Evolutionary conservation across 179 eudicot species (phyloP).

Genomic region (Patellifolia procumbens): DNA sequence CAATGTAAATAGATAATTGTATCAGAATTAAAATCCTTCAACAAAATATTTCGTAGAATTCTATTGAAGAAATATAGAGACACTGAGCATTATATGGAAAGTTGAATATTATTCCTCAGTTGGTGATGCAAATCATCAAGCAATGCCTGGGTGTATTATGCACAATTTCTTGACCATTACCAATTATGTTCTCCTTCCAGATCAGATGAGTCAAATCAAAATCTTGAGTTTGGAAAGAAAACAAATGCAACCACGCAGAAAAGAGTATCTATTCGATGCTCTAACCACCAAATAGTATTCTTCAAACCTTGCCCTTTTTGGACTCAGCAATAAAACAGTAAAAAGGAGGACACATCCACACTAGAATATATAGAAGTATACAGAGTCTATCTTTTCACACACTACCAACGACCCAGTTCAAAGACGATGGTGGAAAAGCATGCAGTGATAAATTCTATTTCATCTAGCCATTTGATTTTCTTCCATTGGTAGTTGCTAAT

Average conservation of each 20-base stretch:
- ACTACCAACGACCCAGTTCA: background rate
- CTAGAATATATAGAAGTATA: background rate
- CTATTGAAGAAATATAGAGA: too few species aligned
- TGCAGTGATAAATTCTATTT: background rate
- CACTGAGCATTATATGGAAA: background rate
- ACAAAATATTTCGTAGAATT: background rate
- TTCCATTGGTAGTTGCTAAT: background rate
- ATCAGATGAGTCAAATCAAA: background rate
- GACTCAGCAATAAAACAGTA: background rate
- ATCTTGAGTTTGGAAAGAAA: background rate
- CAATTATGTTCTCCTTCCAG: background rate
- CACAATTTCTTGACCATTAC: background rate
- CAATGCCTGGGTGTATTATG: background rate
- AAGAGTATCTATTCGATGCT: background rate
- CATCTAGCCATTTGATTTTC: background rate
- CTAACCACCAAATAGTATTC: too few species aligned
- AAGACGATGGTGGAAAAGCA: background rate
- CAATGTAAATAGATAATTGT: background rate
- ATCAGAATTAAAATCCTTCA: background rate
- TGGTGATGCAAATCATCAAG: background rate
- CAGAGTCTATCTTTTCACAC: background rate
- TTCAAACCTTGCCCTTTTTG: background rate
- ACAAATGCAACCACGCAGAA: background rate
- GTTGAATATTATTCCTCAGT: background rate
- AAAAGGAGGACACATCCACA: background rate